Base-by-base conservation (phyloP, 2,329 filamentous ascomycete species). In the Aspergillus ruber region DNA sequence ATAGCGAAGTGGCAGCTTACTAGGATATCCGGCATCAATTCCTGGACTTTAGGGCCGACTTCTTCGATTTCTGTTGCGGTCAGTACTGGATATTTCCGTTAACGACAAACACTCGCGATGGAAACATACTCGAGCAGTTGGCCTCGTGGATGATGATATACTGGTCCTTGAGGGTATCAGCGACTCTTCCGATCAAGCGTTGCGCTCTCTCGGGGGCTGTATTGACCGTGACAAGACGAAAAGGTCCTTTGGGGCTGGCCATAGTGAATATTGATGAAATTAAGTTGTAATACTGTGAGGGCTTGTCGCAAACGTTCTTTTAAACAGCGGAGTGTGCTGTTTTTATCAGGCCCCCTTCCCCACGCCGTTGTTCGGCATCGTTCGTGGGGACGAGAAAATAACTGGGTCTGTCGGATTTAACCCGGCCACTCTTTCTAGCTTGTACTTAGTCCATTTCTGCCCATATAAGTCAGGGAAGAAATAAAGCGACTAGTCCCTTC, bases 141-240 rank as follows among this genome's bases (percentile, higher is more conserved):
- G 72, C 81, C 20, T 78, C 73, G 60, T 86, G 74, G 33, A 77
- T 69, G 54, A 87, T 85, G 1, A 74, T 79, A 64, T 85, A 86
- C 35, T 68, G 69, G 47, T 84, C 81, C 61, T 81, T 82, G 27
- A 87, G 65, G 10, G 74, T 76, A 47, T 84, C 79, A 9, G 78
- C 73, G 33, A 87, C 65, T 0, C 79, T 74, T 9, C 83, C 82
- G 56, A 85, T 78, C 29, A 87, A 66, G 6, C 72, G 67, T 66
- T 81, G 79, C 29, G 83, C 84, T 47, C 83, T 74, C 52, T 84
- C 82, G 0, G 83, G 83, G 1, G 78, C 81, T 1, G 78, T 85
- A 68, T 86, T 86, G 54, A 86, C 82, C 1, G 82, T 86, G 25
- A 85, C 77, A 10, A 86, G 75, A 56, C 73, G 78, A 67, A 76